These are phyloP conservation scores for Ogataea populi-albae DNA, from an alignment of 805 yeast species.

Conservation along the genomic window DNA sequence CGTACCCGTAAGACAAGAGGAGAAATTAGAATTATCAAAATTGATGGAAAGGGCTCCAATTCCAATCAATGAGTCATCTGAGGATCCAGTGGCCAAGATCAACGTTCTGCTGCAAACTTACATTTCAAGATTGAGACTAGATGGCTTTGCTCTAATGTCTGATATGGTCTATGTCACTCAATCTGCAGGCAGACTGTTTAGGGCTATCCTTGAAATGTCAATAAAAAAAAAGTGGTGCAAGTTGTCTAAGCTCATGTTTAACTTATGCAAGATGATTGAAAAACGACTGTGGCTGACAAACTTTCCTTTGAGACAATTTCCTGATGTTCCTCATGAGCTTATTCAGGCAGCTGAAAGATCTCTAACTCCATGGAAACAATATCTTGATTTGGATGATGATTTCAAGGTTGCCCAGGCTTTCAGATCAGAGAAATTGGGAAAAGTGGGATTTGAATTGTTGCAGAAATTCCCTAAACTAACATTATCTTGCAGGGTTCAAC, in stretches of 20 bases:
- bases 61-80: constrained; percentile 72
- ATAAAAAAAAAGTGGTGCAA: constrained; percentile 69
- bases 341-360: constrained; percentile 75
- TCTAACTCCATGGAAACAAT: constrained; percentile 77
- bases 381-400: constrained; percentile 60
- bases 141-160: constrained; percentile 86
- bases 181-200: constrained; percentile 82
- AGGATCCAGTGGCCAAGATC: constrained; percentile 73
- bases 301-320: constrained; percentile 84
- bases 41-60: constrained; percentile 76
- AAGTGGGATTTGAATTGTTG: constrained; percentile 53
- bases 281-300: constrained; percentile 78
- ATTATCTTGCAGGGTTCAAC: constrained; percentile 63
- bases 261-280: constrained; percentile 77
- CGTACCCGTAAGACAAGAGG: constrained; percentile 85
- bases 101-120: constrained; percentile 81
- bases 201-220: constrained; percentile 83
- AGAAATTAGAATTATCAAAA: constrained; percentile 66
- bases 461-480: constrained; percentile 70
- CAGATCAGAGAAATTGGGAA: constrained; percentile 66
- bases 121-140: constrained; percentile 71
- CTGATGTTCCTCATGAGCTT: constrained; percentile 65
- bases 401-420: constrained; percentile 83
- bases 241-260: constrained; percentile 54
- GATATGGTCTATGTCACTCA: constrained; percentile 94